Evolutionary conservation across 352 stramenopile species (phyloP), one percentile per base, ranked within the genome.

Genomic region (Phytophthora europaea): DNA sequence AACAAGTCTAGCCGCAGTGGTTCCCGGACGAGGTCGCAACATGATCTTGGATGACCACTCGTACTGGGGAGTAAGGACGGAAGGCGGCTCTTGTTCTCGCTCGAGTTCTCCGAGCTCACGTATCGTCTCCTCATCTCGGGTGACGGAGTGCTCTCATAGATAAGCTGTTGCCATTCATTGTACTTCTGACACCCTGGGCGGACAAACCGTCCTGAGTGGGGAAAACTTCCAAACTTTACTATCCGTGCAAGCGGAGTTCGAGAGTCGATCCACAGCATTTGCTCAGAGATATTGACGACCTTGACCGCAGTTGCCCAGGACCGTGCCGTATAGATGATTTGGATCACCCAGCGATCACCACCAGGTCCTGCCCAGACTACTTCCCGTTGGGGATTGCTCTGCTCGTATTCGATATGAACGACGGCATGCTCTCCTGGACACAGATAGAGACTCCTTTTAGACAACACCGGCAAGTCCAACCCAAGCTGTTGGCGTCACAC

Each of bases 131-230:
- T 36, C 4, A 9, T 9, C 18, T 55, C 22, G 6, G 38, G 26
- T 4, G 63, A 55, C 3, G 28, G 22, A 3, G 38, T 62, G n/a
- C 48, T 66, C 34, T 72, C 47, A 12, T 65, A 56, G 4, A 72
- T 61, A 2, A 72, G 20, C 1, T 12, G 20, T 15, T 65, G 47
- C 54, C 64, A 70, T 28, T 64, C 64, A 20, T 47, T n/a, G 22
- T 70, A 70, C 10, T 10, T 26, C 23, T 26, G 23, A 26, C 23
- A 26, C 23, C 23, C 23, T 26, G 23, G 23, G 23, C 23, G 23
- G 23, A 26, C 23, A 26, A 26, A 26, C 2, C 23, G 23, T 26
- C 23, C 23, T 26, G 23, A 26, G 23, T 26, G 23, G 23, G 23
- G 23, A 2, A 26, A 26, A 26, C 23, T 26, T 26, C 23, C 23